Evolutionary conservation across 352 stramenopile species (phyloP).

Genomic region (Globisporangium perplexum): DNA sequence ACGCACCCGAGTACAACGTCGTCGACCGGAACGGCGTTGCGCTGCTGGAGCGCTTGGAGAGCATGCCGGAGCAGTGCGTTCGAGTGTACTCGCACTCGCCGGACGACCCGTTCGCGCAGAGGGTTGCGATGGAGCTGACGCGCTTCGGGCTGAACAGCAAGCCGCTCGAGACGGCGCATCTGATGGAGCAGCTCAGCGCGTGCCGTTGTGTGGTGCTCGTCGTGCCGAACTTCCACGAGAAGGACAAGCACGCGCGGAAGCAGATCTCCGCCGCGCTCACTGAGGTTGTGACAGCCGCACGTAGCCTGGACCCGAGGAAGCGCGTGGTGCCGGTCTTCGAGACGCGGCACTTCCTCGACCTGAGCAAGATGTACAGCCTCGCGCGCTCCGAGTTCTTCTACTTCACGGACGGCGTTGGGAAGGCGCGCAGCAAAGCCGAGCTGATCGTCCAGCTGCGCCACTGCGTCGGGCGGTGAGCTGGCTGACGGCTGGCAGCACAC

Average conservation of each 20-base stretch:
- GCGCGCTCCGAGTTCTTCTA: conserved; percentile 63
- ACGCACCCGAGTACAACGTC: neutral
- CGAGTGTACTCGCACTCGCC: conserved; percentile 10
- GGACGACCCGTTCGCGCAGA: conserved; percentile 9
- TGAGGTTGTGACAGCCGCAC: conserved; percentile 28
- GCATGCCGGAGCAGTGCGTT: conserved; percentile 1
- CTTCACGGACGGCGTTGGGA: conserved; percentile 46
- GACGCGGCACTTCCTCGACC: conserved; percentile 52
- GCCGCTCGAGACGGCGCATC: conserved; percentile 8
- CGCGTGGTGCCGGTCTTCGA: conserved; percentile 53
- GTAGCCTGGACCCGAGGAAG: conserved; percentile 17
- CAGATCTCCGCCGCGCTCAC: conserved; percentile 33
- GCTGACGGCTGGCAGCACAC: too few species aligned
- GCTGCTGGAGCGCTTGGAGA: neutral
- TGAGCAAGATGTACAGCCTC: conserved; percentile 74
- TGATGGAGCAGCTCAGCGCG: conserved; percentile 6
- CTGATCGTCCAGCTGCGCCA: conserved; percentile 37
- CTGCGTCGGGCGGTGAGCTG: conserved; percentile 1
- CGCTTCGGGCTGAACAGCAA: conserved; percentile 11
- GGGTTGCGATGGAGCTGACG: conserved; percentile 9
- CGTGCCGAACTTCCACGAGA: conserved; percentile 25
- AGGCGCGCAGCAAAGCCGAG: conserved; percentile 25
- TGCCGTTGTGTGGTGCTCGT: conserved; percentile 30
- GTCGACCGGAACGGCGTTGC: neutral
- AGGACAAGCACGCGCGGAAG: conserved; percentile 24